A percentile compares a stretch with the other conserved stretches of the same genome.
Conservation (phyloP, 163 green algal genomes). For the Scenedesmus sp. region DNA sequence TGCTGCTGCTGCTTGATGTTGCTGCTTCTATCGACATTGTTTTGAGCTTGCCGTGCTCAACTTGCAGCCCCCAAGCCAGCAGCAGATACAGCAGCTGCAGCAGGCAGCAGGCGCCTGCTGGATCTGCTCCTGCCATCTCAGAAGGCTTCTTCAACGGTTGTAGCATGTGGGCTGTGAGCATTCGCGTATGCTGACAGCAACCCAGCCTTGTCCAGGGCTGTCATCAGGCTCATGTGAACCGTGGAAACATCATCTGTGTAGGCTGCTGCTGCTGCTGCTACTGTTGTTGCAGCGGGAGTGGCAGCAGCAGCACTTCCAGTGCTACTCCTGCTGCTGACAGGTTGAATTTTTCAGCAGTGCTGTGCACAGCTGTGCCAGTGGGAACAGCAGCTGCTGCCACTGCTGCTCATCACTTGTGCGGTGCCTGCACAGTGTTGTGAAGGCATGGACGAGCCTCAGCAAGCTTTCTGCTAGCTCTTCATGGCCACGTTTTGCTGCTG, state of each 20-base stretch:
- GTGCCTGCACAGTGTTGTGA: no score
- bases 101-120: no score
- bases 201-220: background rate
- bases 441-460: background rate
- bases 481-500: background rate
- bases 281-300: background rate
- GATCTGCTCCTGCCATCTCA: background rate
- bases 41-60: background rate
- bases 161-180: background rate
- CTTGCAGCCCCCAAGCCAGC: background rate
- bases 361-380: background rate
- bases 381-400: no score
- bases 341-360: background rate
- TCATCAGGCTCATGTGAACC: background rate
- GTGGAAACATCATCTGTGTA: background rate
- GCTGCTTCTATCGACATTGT: no score
- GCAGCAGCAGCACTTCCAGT: background rate
- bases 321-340: background rate
- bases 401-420: no score
- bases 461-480: background rate
- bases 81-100: no score
- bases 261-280: background rate
- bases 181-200: no score
- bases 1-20: background rate
- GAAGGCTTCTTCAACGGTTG: background rate